These are phyloP conservation scores for Lactarius akahatsu DNA, from an alignment of 768 basidiomycete species.

Conservation along the genomic window DNA sequence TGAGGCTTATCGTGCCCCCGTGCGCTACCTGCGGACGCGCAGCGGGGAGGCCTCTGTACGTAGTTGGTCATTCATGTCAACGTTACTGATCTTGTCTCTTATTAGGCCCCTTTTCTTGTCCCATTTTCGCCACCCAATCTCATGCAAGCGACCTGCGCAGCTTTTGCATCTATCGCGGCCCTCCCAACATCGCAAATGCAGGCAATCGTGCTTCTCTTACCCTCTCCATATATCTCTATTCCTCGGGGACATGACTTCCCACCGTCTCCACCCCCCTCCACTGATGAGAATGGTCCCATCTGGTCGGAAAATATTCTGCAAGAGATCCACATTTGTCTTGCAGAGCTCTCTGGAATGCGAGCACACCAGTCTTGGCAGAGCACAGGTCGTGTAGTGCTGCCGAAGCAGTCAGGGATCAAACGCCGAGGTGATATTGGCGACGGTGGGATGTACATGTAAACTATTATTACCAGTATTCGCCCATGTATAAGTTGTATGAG, in stretches of 20 bases:
- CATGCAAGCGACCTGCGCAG: slow-evolving; percentile 31
- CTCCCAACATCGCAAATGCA: slow-evolving; percentile 21
- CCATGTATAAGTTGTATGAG: neutral
- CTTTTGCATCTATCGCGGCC: slow-evolving; percentile 29
- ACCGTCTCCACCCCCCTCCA: neutral
- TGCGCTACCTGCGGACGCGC: slow-evolving; percentile 30
- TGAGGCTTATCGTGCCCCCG: slow-evolving; percentile 26
- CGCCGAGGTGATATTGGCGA: slow-evolving; percentile 27
- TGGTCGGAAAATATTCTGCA: slow-evolving; percentile 23
- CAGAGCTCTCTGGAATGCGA: slow-evolving; percentile 6
- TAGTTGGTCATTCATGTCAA: neutral
- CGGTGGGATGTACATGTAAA: slow-evolving; percentile 32
- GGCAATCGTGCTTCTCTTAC: slow-evolving; percentile 28
- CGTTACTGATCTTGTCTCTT: slow-evolving; percentile 4
- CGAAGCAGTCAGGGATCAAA: slow-evolving; percentile 8
- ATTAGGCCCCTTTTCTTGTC: slow-evolving; percentile 11
- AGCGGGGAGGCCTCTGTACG: slow-evolving; percentile 21
- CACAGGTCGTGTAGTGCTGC: neutral
- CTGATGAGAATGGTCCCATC: neutral
- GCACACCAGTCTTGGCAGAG: slow-evolving; percentile 13
- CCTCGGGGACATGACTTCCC: slow-evolving; percentile 14
- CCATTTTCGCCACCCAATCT: slow-evolving; percentile 33
- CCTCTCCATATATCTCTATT: slow-evolving; percentile 21
- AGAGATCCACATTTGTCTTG: slow-evolving; percentile 18
- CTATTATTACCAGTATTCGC: neutral